Evolutionary conservation across 352 stramenopile species (phyloP), one percentile per base, ranked within the genome.

Genomic region (Phytophthora hibernalis): DNA sequence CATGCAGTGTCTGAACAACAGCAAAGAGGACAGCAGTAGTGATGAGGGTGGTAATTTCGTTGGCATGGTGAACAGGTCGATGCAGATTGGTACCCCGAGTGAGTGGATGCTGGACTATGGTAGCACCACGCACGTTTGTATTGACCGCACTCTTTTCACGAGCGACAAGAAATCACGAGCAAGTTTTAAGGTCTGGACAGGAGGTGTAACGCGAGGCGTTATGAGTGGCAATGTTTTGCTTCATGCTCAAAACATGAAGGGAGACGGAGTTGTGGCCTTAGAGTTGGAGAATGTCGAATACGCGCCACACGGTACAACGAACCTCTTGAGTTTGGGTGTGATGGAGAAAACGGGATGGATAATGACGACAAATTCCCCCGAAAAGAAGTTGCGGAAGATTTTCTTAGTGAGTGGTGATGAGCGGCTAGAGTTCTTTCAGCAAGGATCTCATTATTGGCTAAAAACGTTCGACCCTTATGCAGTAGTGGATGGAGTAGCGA

Each of bases 131-230:
- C 28, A 54, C 28, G 48, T 54, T 4, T 54, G 30, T 20, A 30
- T 26, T 28, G 30, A 43, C 21, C 48, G 30, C 26, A 28, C 8
- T 12, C 30, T 10, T 5, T 54, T 54, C 28, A 24, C n/a, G 2
- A 54, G 12, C 7, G n/a, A 54, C 30, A 54, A 54, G 48, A 26
- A 54, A 12, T 54, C 48, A 7, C 1, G 30, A 26, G 48, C 48
- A n/a, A 30, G 28, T 5, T 54, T 54, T 16, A 54, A 43, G n/a
- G 48, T 54, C 7, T 54, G 30, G 48, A 54, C 48, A 30, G 28
- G 48, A n/a, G 48, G 8, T 10, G 28, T 37, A 21, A 53, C 45
- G 3, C 9, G 15, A 7, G 30, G 48, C 8, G 48, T 54, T 10
- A 54, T 43, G 48, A 44, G 28, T 35, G 48, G 48, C 8, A 43